Evolutionary conservation across 148 eudicot genomes (phyloP).

Genomic region (Fagopyrum homotropicum): DNA sequence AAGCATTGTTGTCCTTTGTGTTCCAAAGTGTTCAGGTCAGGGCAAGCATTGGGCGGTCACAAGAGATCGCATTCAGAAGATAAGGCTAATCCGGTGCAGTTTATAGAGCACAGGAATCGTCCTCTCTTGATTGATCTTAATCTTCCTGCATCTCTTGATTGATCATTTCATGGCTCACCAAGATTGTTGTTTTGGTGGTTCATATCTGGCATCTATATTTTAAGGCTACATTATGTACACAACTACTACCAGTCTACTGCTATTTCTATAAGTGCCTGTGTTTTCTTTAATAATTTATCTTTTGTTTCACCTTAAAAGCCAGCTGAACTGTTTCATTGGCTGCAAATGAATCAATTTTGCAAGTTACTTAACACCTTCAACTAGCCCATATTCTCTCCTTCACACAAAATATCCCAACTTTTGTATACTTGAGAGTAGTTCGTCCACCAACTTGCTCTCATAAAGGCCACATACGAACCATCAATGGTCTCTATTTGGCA

Average conservation of each 20-base stretch:
- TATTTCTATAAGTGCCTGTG: background rate
- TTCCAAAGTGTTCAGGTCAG: constrained; percentile 63
- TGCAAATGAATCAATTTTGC: background rate
- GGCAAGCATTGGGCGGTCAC: constrained; percentile 97
- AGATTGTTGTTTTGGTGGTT: constrained; percentile 8
- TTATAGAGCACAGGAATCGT: background rate
- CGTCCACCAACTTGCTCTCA: constrained; percentile 1
- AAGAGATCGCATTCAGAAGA: constrained; percentile 68
- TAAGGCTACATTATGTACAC: constrained; percentile 3
- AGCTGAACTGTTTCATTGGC: background rate
- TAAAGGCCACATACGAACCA: background rate
- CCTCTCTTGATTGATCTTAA: constrained; percentile 10
- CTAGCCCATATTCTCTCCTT: background rate
- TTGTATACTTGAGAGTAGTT: too few species aligned
- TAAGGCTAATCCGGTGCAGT: background rate
- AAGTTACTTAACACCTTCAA: background rate
- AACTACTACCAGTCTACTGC: background rate
- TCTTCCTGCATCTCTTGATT: background rate
- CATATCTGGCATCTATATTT: background rate
- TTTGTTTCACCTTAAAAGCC: too few species aligned
- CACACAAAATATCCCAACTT: background rate
- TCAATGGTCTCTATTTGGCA: background rate
- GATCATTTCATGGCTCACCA: background rate
- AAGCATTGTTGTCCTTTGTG: constrained; percentile 78
- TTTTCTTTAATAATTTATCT: background rate